Evolutionary conservation across 169 alveolate species (phyloP), one percentile per base, ranked within the genome.

Genomic region (Cryptosporidium sp.): DNA sequence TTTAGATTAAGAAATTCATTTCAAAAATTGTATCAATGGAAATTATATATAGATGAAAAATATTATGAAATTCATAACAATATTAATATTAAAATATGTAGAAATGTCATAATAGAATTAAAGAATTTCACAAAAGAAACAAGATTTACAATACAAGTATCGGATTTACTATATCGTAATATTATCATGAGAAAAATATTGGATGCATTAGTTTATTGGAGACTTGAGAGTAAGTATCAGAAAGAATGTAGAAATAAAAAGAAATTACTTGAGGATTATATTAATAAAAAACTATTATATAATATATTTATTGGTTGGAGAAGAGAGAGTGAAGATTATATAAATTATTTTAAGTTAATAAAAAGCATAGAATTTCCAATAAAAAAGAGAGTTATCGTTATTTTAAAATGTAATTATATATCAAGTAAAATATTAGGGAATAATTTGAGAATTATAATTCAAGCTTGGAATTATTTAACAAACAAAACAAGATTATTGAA

Each of bases 91-190:
- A 2, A 12, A 6, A 0, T 62, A 37, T 62, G 21, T 43, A 29
- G n/a, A 14, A 39, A 16, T 10, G 18, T 59, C 1, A 26, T 80
- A 1, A 39, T 12, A 10, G 80, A 61, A 29, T 29, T 80, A 29
- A n/a, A 31, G 8, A 41, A 23, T 61, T 12, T 2, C 0, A 8
- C 35, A 12, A 43, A 80, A 39, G 62, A 59, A 18, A 59, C 43
- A 4, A 43, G 43, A 26, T 80, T 80, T 62, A 80, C 71, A 7
- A 62, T 80, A 10, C 61, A 80, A 29, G 23, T 80, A 41, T 59
- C 89, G 0, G 75, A 41, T 26, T 18, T 80, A 16, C n/a, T 80
- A 5, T 62, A 80, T 45, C 69, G 37, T 29, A 62, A 80, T 62
- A 43, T 10, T 23, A 6, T 80, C 41, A 65, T 29, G 67, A 39